Base-by-base conservation (phyloP, 2,329 filamentous ascomycete genomes). In the Aspergillus sergii region DNA sequence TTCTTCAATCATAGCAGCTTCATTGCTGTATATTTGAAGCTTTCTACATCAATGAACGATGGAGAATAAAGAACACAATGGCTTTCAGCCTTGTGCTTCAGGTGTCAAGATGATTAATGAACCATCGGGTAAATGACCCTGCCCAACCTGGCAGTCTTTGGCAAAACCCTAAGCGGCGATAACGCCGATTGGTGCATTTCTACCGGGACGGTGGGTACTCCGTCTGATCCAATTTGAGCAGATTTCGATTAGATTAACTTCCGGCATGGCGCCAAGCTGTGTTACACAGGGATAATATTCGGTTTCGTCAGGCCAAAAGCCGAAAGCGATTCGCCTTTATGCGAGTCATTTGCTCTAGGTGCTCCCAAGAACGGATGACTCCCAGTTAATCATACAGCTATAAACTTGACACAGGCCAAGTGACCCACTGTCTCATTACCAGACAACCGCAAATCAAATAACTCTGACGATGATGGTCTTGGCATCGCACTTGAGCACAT, bases 401-500 rank as follows among this genome's bases (percentile, higher is more conserved):
- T 54, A 21, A 54, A 54, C 51, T 21, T 54, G 30, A 54, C 51
- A 36, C 51, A 54, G 51, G 30, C 51, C 30, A 54, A 54, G 30
- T 54, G 30, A 8, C n/a, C 30, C 51, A 54, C 51, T 36, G 51
- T 54, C 51, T 54, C 51, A 54, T n/a, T 36, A 7, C 51, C 46
- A 50, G 14, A 50, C 46, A 50, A 50, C 46, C 9, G 45, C 45
- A 34, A 32, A 9, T 53, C 16, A n/a, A 14, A n/a, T 43, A 55
- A 7, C 19, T 23, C 39, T 23, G 21, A 6, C 23, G 45, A 21
- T 21, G 19, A 23, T 23, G 26, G 28, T 21, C 57, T 59, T 59
- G 57, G 61, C 61, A 53, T 51, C n/a, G 32, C 61, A 59, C 56
- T 59, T 62, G 60, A 62, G 61, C 61, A 63, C 26, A 63, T 63